phyloP scores from a whole-genome alignment of 805 yeast genomes.

The Pichia nakasei region DNA sequence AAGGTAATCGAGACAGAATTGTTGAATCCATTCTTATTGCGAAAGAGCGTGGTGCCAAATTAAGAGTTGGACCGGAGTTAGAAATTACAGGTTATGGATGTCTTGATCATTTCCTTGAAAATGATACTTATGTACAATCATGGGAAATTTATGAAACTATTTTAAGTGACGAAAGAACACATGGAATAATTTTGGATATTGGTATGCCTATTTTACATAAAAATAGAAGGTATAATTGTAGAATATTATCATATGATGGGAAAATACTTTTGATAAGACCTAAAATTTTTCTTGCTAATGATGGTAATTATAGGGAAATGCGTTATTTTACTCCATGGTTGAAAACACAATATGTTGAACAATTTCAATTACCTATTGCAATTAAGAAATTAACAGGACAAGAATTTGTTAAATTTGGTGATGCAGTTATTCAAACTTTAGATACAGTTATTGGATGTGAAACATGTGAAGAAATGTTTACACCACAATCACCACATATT shows the following conservation, averaged over 20 bases:
- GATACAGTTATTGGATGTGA: constrained; percentile 95
- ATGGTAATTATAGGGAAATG: constrained; percentile 98
- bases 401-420: constrained; percentile 59
- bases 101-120: constrained; percentile 87
- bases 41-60: constrained; percentile 61
- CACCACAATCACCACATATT: constrained; percentile 94
- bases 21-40: constrained; percentile 72
- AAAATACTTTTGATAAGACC: constrained; percentile 82
- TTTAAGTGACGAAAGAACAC: constrained; percentile 54
- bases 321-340: constrained; percentile 94
- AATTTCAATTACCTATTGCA: constrained; percentile 59
- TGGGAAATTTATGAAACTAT: constrained; percentile 93
- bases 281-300: constrained; percentile 87
- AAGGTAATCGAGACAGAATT: constrained; percentile 91
- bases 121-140: constrained; percentile 78
- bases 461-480: constrained; percentile 95
- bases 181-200: constrained; percentile 74
- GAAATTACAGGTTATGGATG: constrained; percentile 95
- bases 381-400: constrained; percentile 65
- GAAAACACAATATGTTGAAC: constrained; percentile 67
- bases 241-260: constrained; percentile 74
- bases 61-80: constrained; percentile 95
- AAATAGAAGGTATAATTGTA: constrained; percentile 83
- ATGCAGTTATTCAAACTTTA: constrained; percentile 72
- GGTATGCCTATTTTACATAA: constrained; percentile 93